These are phyloP conservation scores for Ustilago lituana DNA, from an alignment of 1,284 basidiomycete genomes.

Conservation along the genomic window DNA sequence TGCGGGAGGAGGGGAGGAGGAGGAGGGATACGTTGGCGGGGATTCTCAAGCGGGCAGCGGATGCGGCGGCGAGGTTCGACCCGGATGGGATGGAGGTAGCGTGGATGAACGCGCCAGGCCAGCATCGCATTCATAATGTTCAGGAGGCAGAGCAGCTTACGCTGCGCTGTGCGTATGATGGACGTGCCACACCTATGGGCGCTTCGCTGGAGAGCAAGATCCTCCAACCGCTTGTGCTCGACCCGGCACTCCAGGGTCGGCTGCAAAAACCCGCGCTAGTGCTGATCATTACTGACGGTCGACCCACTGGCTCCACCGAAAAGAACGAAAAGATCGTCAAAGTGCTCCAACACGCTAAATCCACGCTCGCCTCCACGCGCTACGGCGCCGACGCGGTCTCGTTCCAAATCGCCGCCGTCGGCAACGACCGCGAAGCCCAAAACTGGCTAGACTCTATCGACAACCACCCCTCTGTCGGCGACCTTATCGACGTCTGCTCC, in stretches of 20 bases:
- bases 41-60: slow-evolving; percentile 52
- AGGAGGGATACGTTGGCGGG: slow-evolving; percentile 41
- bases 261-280: slow-evolving; percentile 51
- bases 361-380: slow-evolving; percentile 14
- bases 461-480: slow-evolving; percentile 50
- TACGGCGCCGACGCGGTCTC: slow-evolving; percentile 57
- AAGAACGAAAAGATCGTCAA: slow-evolving; percentile 45
- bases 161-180: slow-evolving; percentile 42
- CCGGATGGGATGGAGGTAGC: slow-evolving; percentile 56
- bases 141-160: slow-evolving; percentile 46
- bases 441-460: slow-evolving; percentile 62
- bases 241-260: slow-evolving; percentile 21
- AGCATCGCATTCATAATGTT: slow-evolving; percentile 41
- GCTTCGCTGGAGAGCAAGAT: slow-evolving; percentile 44
- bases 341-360: slow-evolving; percentile 50
- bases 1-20: slow-evolving; percentile 38
- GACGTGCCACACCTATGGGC: slow-evolving; percentile 55
- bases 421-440: slow-evolving; percentile 59
- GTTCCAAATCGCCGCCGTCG: slow-evolving; percentile 57
- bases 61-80: slow-evolving; percentile 56
- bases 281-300: slow-evolving; percentile 55
- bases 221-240: slow-evolving; percentile 40
- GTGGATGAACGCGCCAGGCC: slow-evolving; percentile 50
- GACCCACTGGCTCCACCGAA: slow-evolving; percentile 51
- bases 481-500: slow-evolving; percentile 56